Evolutionary conservation across 2,329 filamentous ascomycete species (phyloP).

Genomic region (Colletotrichum gloeosporioides): DNA sequence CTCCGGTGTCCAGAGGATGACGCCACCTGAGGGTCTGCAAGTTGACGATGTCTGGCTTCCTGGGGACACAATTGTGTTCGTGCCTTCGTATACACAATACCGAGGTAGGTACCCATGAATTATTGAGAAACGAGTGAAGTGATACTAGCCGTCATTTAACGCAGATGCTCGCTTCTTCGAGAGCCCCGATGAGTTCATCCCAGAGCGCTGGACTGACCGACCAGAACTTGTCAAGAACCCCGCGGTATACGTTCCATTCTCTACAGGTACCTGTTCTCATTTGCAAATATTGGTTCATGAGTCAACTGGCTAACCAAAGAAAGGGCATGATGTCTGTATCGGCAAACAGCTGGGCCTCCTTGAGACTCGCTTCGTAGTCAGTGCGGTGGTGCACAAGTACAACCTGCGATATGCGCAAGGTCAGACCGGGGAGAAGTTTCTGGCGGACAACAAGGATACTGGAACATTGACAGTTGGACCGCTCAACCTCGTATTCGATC

Average conservation of each 20-base stretch:
- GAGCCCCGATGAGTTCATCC: conserved; percentile 36
- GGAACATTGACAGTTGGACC: conserved; percentile 10
- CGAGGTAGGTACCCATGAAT: not conserved
- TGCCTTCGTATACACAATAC: conserved; percentile 29
- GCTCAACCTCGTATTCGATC: conserved; percentile 7
- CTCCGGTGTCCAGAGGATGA: conserved; percentile 35
- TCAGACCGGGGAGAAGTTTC: not conserved
- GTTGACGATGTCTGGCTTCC: conserved; percentile 37
- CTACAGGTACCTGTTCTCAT: conserved; percentile 24
- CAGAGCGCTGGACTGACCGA: conserved; percentile 38
- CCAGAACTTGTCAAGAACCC: conserved; percentile 35
- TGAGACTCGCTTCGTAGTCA: conserved; percentile 29
- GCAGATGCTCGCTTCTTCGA: conserved; percentile 23
- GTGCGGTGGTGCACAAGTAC: conserved; percentile 8
- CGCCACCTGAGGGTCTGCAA: conserved; percentile 38
- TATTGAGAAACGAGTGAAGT: rapidly evolving
- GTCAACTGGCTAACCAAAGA: not conserved
- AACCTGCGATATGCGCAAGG: conserved; percentile 8
- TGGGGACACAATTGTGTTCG: conserved; percentile 38
- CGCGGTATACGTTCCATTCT: conserved; percentile 35
- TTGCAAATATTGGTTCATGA: rapidly evolving
- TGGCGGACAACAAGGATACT: conserved; percentile 4
- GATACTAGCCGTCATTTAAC: not conserved
- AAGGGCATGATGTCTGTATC: conserved; percentile 35
- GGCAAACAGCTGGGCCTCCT: conserved; percentile 40